Base-by-base conservation (phyloP, 768 basidiomycete genomes). In the Podaxis sp. region DNA sequence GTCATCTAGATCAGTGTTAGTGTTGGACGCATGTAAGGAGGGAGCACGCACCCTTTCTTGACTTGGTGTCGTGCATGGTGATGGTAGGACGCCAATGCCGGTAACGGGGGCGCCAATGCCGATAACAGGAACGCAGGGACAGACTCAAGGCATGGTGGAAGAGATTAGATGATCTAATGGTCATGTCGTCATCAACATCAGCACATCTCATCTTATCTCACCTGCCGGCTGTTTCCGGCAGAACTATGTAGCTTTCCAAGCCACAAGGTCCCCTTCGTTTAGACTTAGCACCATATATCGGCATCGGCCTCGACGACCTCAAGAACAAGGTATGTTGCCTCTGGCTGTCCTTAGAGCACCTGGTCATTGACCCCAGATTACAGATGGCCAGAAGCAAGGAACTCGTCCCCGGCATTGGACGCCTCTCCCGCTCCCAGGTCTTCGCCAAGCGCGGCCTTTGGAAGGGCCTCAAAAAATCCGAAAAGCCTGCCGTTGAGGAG, bases 361-460 rank as follows among this genome's bases (percentile, higher is more conserved):
- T 61, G 56, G 55, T 40, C 57, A 63, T 56, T 68, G 36, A 71
- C 41, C 69, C 33, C 37, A 62, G 59, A 62, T 58, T 66, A 63
- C 61, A 76, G 89, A 93, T 93, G 91, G 90, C 90, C 77, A 89
- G 91, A 80, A 90, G 83, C 76, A 90, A 91, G 80, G 87, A 91
- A 81, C 80, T 95, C 77, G 87, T 85, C 74, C 85, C 90, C 68
- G 83, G 89, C 74, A 79, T 95, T 75, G 91, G 91, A 70, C 85
- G 91, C 72, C 80, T 91, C 74, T 93, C 93, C 67, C 87, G 90
- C 71, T 92, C 92, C 59, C 87, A 88, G 75, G 89, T 93, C 69
- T 85, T 79, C 75, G 83, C 89, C 69, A 87, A 87, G 74, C 91
- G 94, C 74, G 86, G 88, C 69, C 86, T 94, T 71, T 90, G 82